Evolutionary conservation across 495 filamentous ascomycete genomes (phyloP).

Genomic region (Trichoderma parareesei): DNA sequence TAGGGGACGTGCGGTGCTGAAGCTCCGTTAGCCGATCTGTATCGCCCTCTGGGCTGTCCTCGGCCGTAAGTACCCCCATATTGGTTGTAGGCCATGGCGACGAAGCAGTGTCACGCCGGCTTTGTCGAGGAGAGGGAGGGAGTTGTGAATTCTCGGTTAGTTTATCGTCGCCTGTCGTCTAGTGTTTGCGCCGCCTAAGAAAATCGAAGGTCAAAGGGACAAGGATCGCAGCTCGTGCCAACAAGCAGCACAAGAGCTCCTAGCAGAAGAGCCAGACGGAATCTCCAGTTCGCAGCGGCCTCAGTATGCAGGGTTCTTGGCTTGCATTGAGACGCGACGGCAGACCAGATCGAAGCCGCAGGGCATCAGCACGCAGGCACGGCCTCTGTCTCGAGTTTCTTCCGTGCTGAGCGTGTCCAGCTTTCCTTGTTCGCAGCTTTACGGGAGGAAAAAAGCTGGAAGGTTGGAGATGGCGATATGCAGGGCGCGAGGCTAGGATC

Average conservation of each 20-base stretch:
- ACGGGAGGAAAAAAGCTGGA: too few species aligned
- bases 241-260: not conserved
- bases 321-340: not conserved
- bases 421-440: too few species aligned
- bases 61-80: slow-evolving; percentile 53
- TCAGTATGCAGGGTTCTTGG: not conserved
- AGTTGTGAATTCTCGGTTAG: too few species aligned
- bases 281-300: not conserved
- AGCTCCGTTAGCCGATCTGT: slow-evolving; percentile 13
- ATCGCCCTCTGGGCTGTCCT: not conserved
- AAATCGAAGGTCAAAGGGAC: not conserved
- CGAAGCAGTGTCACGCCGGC: slow-evolving; percentile 6
- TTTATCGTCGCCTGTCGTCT: not conserved
- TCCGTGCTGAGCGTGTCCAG: too few species aligned
- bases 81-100: slow-evolving; percentile 62
- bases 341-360: not conserved
- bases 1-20: slow-evolving; percentile 42
- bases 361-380: not conserved
- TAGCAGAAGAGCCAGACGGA: not conserved
- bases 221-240: not conserved
- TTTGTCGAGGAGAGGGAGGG: not conserved
- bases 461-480: too few species aligned
- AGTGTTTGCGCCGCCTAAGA: not conserved
- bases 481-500: too few species aligned
- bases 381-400: not conserved